These are phyloP conservation scores for Iberis pinnata DNA, from an alignment of 345 rosid species.

Conservation along the genomic window DNA sequence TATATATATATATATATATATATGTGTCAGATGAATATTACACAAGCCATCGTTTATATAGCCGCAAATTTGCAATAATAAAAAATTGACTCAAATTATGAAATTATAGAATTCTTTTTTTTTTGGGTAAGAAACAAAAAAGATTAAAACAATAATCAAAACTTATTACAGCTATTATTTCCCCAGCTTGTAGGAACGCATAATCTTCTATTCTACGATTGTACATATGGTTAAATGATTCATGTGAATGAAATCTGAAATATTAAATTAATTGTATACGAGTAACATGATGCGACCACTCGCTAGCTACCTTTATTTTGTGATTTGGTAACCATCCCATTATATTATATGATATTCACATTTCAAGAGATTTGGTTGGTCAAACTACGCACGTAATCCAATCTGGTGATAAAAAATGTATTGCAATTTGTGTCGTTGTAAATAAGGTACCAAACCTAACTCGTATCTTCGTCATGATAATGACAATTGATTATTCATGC, in stretches of 20 bases:
- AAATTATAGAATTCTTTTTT: neutral
- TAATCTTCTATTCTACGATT: neutral
- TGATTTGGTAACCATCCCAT: slow-evolving; percentile 17
- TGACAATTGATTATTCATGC: slow-evolving; percentile 14
- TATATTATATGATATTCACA: slow-evolving; percentile 5
- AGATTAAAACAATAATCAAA: neutral
- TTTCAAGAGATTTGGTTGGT: slow-evolving; percentile 26
- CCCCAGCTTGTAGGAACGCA: slow-evolving; percentile 31
- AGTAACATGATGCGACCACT: slow-evolving; percentile 25
- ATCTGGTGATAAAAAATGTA: slow-evolving; percentile 9
- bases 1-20: too few relatives aligned
- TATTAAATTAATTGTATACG: neutral
- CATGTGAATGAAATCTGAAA: neutral
- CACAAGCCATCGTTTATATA: too few relatives aligned
- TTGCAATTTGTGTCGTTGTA: slow-evolving; percentile 13
- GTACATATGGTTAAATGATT: slow-evolving; percentile 8
- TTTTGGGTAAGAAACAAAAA: neutral
- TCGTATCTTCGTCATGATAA: slow-evolving; percentile 21
- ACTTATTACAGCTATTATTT: slow-evolving; percentile 9
- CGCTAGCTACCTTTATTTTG: slow-evolving; percentile 10
- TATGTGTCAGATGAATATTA: too few relatives aligned
- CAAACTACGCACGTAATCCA: slow-evolving; percentile 27
- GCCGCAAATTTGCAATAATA: neutral
- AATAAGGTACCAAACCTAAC: slow-evolving; percentile 22
- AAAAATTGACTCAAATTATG: neutral